phyloP scores from a whole-genome alignment of 75 land plant species.

The Ceratopteris richardii region DNA sequence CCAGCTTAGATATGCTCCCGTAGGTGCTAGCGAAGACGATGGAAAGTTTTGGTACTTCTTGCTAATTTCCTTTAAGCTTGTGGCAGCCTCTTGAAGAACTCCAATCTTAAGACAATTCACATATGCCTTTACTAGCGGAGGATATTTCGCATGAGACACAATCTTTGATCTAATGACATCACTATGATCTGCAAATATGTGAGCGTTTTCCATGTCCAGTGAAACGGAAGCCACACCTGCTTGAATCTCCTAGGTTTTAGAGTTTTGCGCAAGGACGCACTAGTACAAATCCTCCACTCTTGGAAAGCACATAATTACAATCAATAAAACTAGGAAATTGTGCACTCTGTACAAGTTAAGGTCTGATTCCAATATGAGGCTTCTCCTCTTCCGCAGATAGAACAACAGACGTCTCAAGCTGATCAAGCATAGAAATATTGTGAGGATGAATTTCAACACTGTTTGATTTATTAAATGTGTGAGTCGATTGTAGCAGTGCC shows the following conservation, averaged over 20 bases:
- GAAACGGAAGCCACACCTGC: neutral
- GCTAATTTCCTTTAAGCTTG: constrained; percentile 45
- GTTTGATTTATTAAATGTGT: no score
- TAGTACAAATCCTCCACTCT: neutral
- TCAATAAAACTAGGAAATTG: neutral
- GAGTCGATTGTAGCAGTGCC: no score
- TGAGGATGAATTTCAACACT: no score
- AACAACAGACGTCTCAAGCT: no score
- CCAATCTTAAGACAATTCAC: constrained; percentile 80
- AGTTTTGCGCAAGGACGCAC: neutral
- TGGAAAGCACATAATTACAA: neutral
- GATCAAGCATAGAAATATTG: no score
- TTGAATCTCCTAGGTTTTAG: neutral
- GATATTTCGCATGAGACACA: constrained; percentile 68
- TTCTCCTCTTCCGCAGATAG: no score
- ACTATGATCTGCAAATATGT: neutral
- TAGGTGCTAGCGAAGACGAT: constrained; percentile 9
- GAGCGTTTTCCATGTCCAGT: neutral
- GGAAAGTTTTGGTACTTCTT: constrained; percentile 38
- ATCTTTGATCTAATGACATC: constrained; percentile 37
- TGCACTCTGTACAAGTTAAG: neutral
- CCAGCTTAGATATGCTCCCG: constrained; percentile 71
- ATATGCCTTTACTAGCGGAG: constrained; percentile 61
- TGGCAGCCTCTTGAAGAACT: constrained; percentile 69
- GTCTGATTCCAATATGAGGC: neutral